These are phyloP conservation scores for Haematococcus sp. DNA, from an alignment of 139 green algal genomes.

Conservation along the genomic window DNA sequence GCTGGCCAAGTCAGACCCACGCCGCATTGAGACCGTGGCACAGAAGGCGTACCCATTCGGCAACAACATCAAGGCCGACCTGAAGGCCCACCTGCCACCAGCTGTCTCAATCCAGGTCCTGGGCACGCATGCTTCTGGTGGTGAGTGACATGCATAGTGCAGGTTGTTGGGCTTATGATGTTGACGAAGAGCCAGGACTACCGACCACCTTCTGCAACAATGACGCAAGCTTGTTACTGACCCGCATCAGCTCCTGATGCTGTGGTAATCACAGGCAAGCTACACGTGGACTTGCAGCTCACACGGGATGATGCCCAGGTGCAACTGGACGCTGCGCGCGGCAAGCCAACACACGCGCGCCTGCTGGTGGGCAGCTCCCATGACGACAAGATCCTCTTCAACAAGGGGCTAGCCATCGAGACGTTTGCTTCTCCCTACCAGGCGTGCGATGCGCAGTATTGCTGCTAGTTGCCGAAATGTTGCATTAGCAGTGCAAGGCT, in stretches of 20 bases:
- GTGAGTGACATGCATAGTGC: not conserved
- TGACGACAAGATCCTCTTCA: conserved; percentile 65
- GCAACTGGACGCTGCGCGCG: not conserved
- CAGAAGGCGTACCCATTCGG: conserved; percentile 71
- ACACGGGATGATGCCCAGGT: not conserved
- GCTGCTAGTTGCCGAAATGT: too few relatives aligned
- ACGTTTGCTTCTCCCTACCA: conserved; percentile 56
- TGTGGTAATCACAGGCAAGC: not conserved
- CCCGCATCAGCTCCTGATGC: not conserved
- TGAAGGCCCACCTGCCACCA: not conserved
- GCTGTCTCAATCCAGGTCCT: not conserved
- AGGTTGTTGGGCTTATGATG: not conserved
- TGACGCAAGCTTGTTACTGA: too few relatives aligned
- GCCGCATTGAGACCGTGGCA: conserved; percentile 54
- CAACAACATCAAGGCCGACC: conserved; percentile 34
- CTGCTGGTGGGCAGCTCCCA: conserved; percentile 63
- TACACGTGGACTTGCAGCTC: conserved; percentile 27
- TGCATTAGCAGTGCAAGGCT: too few relatives aligned
- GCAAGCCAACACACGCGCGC: conserved; percentile 16
- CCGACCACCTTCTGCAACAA: too few relatives aligned
- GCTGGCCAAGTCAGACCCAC: conserved; percentile 47
- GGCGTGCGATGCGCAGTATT: too few relatives aligned
- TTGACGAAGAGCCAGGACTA: not conserved
- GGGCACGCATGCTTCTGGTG: not conserved
- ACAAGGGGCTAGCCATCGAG: conserved; percentile 49